Percentiles rank a stretch among this genome's conserved stretches.
Evolutionary conservation across 2,329 filamentous ascomycete species (phyloP).

Genomic region (Aspergillus pseudonomiae): DNA sequence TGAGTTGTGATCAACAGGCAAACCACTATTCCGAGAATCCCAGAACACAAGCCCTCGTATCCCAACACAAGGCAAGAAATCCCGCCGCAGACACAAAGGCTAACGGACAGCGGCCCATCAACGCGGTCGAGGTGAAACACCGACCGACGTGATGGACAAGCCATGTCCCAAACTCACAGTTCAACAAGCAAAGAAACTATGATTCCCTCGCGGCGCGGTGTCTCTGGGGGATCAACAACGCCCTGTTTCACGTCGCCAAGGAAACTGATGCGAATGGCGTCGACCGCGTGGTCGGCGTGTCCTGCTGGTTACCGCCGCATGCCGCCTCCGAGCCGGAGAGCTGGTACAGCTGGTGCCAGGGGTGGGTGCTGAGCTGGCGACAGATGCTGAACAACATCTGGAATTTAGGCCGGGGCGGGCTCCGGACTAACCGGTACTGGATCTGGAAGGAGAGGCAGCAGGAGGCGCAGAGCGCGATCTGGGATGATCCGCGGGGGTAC

Average conservation of each 20-base stretch:
- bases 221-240: conserved; percentile 72
- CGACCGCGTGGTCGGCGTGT: conserved; percentile 66
- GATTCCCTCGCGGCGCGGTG: conserved; percentile 67
- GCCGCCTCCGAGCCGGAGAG: conserved; percentile 53
- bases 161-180: conserved; percentile 42
- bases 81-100: conserved; percentile 8
- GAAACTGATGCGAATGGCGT: conserved; percentile 43
- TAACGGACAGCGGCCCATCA: conserved; percentile 22
- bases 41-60: not conserved
- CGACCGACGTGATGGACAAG: not conserved
- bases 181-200: conserved; percentile 62
- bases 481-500: conserved; percentile 70
- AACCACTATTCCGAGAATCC: not conserved
- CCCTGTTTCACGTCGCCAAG: conserved; percentile 72
- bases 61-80: not conserved
- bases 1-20: conserved; percentile 31
- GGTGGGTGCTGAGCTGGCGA: conserved; percentile 64
- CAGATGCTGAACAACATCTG: conserved; percentile 69
- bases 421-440: conserved; percentile 69
- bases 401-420: conserved; percentile 66
- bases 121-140: conserved; percentile 20
- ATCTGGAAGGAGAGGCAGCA: conserved; percentile 74
- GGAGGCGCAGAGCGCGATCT: conserved; percentile 64
- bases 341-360: conserved; percentile 67
- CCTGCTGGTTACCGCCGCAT: conserved; percentile 71